These are phyloP conservation scores for Dipteronia sinensis DNA, from an alignment of 345 rosid genomes.

Conservation along the genomic window DNA sequence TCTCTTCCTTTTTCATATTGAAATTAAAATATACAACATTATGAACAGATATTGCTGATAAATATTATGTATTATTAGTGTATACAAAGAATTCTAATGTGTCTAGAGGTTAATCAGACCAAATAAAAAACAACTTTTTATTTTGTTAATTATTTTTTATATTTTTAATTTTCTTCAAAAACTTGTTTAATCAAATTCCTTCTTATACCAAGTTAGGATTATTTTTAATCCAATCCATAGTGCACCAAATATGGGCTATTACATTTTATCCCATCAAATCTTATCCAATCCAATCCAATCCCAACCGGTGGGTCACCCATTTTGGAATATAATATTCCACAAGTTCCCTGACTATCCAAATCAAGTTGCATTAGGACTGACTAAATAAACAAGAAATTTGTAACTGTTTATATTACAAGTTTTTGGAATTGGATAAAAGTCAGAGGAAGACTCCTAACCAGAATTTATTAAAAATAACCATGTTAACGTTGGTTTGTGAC, in stretches of 20 bases:
- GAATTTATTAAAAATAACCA: background rate
- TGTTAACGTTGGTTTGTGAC: background rate
- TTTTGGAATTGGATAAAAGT: background rate
- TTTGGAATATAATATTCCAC: background rate
- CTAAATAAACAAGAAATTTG: background rate
- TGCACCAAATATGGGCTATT: too few relatives aligned
- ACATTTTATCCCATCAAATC: too few relatives aligned
- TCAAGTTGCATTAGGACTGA: background rate
- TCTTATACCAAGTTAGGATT: too few relatives aligned
- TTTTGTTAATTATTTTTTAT: too few relatives aligned
- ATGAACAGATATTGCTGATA: background rate
- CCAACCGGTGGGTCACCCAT: too few relatives aligned
- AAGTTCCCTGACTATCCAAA: background rate
- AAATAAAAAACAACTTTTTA: too few relatives aligned
- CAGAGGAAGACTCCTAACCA: background rate
- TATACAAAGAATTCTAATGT: background rate
- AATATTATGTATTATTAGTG: background rate
- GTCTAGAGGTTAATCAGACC: background rate
- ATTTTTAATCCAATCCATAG: too few relatives aligned
- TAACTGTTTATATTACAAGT: background rate
- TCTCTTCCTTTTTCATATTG: constrained; percentile 2
- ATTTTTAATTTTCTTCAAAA: too few relatives aligned
- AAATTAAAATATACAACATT: background rate
- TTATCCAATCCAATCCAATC: too few relatives aligned
- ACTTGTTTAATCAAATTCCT: too few relatives aligned